Base-by-base conservation (phyloP, 495 filamentous ascomycete genomes). In the Lichina pygmaea region DNA sequence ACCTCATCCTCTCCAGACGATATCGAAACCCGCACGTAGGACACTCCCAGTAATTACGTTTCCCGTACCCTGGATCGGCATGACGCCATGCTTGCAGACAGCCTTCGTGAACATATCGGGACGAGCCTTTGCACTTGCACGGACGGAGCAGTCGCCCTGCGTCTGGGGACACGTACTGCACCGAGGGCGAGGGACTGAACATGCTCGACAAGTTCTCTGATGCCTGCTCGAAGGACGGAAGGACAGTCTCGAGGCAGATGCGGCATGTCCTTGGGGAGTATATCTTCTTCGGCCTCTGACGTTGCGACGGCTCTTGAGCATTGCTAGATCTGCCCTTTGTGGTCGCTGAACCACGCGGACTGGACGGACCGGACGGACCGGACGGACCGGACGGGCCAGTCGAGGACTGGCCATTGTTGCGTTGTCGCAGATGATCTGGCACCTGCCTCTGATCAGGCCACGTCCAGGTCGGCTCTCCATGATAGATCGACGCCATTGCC, bases 81-180 rank as follows among this genome's bases (percentile, higher is more conserved):
- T 76, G 66, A 48, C 89, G 76, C 89, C 89, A 95, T 33, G 66
- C 61, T 55, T 86, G 76, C 15, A 97, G 65, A 57, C 89, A 97
- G n/a, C 74, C 80, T 57, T 93, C 81, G 58, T 97, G 89, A 34
- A 95, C 85, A 63, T 92, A 94, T 60, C 78, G 77, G 47, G 85
- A 81, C 11, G 77, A 81, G 45, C 89, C 89, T 61, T 80, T 86
- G 65, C 89, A 97, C 58, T 75, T 73, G 66, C 89, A 97, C 6
- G 89, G 89, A 31, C 81, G 77, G 43, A 97, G 67, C n/a, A 97
- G 64, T 6, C 83, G 77, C 37, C 83, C 85, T 34, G 70, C 62
- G 46, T 75, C 81, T 43, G 70, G 63, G 2, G 83, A 86, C 12
- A 77, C 68, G 53, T 93, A 93, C 46, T 69, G 68, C 37, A 84